These are phyloP conservation scores for Amylocarpus encephaloides DNA, from an alignment of 2,329 filamentous ascomycete genomes.

Conservation along the genomic window DNA sequence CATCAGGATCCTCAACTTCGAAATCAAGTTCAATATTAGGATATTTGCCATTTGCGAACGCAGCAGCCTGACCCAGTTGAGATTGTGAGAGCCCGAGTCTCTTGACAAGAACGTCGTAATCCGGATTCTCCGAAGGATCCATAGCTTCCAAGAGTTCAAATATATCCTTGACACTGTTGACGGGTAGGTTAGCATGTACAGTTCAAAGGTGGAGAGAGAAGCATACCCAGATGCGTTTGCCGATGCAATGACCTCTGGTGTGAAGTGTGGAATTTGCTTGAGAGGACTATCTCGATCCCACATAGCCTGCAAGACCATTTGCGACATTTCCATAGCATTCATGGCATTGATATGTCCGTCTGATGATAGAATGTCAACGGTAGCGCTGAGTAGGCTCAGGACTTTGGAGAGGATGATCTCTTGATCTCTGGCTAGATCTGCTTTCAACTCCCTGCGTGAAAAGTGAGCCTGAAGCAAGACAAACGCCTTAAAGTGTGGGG, in stretches of 20 bases:
- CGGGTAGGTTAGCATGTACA: conserved; percentile 29
- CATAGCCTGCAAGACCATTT: conserved; percentile 98
- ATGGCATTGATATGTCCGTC: conserved; percentile 96
- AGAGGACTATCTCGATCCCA: conserved; percentile 97
- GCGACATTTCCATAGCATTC: conserved; percentile 98
- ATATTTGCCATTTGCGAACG: conserved; percentile 94
- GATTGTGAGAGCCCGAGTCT: conserved; percentile 71
- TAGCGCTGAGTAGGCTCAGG: conserved; percentile 80
- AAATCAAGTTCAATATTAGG: conserved; percentile 92
- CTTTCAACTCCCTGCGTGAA: conserved; percentile 90
- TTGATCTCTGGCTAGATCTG: conserved; percentile 94
- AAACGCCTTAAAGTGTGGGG: conserved; percentile 97
- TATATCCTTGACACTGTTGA: conserved; percentile 73
- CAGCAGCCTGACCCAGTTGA: conserved; percentile 82
- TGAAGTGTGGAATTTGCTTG: conserved; percentile 96
- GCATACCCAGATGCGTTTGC: conserved; percentile 72
- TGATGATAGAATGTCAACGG: conserved; percentile 90
- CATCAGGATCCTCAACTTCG: conserved; percentile 73
- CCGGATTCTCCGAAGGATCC: conserved; percentile 86
- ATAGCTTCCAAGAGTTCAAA: conserved; percentile 99
- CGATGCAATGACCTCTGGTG: conserved; percentile 72
- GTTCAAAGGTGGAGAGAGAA: conserved; percentile 2
- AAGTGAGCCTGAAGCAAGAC: conserved; percentile 97
- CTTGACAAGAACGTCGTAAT: conserved; percentile 72
- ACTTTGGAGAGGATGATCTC: conserved; percentile 80